phyloP scores from a whole-genome alignment of 169 alveolate genomes.

The Plasmodium knowlesi region DNA sequence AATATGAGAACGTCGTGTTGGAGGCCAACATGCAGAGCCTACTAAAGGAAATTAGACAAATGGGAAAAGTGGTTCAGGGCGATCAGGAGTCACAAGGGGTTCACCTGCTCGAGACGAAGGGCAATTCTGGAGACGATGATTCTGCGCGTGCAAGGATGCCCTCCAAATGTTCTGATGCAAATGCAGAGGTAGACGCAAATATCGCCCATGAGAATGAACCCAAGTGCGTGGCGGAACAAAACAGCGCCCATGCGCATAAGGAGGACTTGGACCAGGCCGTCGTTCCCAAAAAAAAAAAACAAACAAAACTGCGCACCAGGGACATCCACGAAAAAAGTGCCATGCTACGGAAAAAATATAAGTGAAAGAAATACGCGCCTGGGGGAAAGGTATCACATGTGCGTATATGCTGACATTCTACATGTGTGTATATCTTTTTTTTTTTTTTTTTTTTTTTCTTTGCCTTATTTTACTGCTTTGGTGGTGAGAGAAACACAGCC shows the following conservation, averaged over 20 bases:
- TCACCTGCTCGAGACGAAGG: background rate
- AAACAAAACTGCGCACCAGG: background rate
- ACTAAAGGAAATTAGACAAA: conserved; percentile 21
- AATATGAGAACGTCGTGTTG: conserved; percentile 41
- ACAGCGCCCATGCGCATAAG: background rate
- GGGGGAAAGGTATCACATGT: background rate
- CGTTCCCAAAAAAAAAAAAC: background rate
- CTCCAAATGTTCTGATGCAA: background rate
- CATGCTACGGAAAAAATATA: conserved; percentile 21
- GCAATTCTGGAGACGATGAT: background rate
- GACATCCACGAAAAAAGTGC: conserved; percentile 36
- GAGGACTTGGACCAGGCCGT: background rate
- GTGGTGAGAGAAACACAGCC: background rate
- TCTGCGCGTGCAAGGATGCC: background rate
- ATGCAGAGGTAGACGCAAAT: background rate
- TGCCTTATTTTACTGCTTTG: background rate
- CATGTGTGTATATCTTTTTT: background rate
- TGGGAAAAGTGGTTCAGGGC: background rate
- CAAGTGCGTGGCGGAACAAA: background rate
- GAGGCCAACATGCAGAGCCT: conserved; percentile 39
- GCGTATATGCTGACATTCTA: background rate
- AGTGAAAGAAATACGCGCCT: background rate
- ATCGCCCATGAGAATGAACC: background rate
- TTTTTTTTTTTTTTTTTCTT: background rate
- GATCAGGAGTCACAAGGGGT: too few relatives aligned